Evolutionary conservation across 306 rosid species (phyloP), one percentile per base, ranked within the genome.

Genomic region (Prunus davidiana): DNA sequence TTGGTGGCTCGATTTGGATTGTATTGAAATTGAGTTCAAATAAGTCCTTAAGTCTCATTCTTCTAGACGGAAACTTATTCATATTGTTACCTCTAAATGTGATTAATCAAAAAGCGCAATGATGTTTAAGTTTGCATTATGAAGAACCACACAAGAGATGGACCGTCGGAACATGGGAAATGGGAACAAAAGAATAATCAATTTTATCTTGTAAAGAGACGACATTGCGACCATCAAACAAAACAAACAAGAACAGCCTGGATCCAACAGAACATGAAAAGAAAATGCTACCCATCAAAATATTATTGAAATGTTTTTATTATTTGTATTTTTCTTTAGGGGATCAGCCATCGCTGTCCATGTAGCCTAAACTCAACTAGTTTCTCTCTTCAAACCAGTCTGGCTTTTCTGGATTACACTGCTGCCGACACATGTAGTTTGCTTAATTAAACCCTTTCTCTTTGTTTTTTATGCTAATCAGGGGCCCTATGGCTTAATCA

Each of bases 361-460:
- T 73, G 77, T 61, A 61, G 69, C 13, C 46, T 12, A 34, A 55
- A 20, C 76, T 58, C 13, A 12, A 72, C 45, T 8, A 38, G 56
- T 16, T 56, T 22, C 45, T 16, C 13, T 34, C 19, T 38, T 38
- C 50, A 58, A 45, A 12, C 57, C 69, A 61, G 60, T 46, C 60
- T 60, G 69, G 69, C 69, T 61, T 72, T 63, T 60, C 49, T 27
- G 69, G 27, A 46, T 47, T 4, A 19, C 58, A 73, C 56, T 46
- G 7, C 77, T 73, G 69, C 77, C 77, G 77, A 61, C 77, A 61
- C 77, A 73, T 62, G 58, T 41, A 2, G 25, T 60, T 73, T 22
- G 19, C 47, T 45, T 61, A 25, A 46, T 22, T 27, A 41, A 27
- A 12, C 5, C 19, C 28, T 0, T 2, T 45, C 11, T 18, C 24